Percentiles rank a stretch among this genome's conserved stretches.
phyloP scores from a whole-genome alignment of 192 early-diverging fungal genomes.

The Mortierella hygrophila region DNA sequence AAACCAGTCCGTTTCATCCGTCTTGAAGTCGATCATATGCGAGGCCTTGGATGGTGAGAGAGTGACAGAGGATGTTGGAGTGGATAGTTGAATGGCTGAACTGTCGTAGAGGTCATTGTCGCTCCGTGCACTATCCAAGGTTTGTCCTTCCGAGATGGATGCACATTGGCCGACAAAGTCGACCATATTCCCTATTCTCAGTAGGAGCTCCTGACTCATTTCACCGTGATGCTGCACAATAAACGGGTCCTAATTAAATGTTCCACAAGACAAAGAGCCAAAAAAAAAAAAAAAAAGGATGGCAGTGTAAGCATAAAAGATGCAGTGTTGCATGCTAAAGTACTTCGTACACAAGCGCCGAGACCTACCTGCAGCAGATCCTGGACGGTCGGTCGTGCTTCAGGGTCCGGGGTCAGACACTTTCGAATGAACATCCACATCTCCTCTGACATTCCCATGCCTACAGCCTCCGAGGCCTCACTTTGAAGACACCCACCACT shows the following conservation, averaged over 20 bases:
- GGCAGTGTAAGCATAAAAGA: neutral
- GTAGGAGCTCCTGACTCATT: conserved; percentile 16
- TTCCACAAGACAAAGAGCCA: neutral
- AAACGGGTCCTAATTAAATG: conserved; percentile 29
- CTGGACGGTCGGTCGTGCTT: conserved; percentile 28
- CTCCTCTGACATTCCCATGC: conserved; percentile 47
- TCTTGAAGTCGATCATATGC: conserved; percentile 31
- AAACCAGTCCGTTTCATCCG: conserved; percentile 25
- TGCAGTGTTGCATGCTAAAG: neutral
- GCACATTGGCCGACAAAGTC: conserved; percentile 49
- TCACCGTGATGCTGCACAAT: conserved; percentile 10
- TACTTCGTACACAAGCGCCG: neutral
- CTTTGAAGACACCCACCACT: neutral
- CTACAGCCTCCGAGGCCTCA: conserved; percentile 4
- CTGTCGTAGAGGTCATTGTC: neutral
- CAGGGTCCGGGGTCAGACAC: conserved; percentile 43
- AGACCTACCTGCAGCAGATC: conserved; percentile 34
- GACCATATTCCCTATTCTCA: conserved; percentile 34
- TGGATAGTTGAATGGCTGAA: neutral
- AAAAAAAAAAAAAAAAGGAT: neutral
- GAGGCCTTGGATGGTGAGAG: conserved; percentile 39
- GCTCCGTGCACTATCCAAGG: neutral
- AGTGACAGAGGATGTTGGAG: conserved; percentile 8
- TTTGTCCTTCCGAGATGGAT: neutral
- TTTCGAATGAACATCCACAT: conserved; percentile 44